phyloP scores from a whole-genome alignment of 2,329 filamentous ascomycete species.

The Hymenoscyphus albidus region DNA sequence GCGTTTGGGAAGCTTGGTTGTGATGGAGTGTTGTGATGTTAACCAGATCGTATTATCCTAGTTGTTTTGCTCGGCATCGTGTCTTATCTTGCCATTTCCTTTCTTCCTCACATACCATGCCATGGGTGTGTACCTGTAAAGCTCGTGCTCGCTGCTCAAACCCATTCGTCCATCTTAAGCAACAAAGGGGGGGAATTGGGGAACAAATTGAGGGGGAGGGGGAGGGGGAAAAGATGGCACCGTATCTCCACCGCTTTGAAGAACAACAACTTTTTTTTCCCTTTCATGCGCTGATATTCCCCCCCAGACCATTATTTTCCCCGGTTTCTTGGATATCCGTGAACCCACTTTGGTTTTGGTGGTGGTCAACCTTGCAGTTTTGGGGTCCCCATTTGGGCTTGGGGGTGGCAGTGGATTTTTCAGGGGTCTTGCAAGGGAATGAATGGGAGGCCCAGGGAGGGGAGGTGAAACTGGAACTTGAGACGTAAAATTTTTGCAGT shows the following conservation, averaged over 20 bases:
- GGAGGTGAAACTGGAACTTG: neutral
- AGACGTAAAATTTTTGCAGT: neutral
- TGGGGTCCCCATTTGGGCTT: neutral
- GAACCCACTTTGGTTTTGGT: constrained; percentile 10
- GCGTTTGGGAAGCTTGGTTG: no score
- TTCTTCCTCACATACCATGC: neutral
- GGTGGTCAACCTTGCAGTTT: neutral
- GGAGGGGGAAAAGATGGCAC: neutral
- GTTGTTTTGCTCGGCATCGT: no score
- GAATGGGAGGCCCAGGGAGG: neutral
- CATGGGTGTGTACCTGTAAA: neutral
- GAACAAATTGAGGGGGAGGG: neutral
- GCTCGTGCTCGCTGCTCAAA: neutral
- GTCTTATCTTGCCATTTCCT: no score
- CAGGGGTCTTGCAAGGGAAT: neutral
- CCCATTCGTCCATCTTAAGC: no score
- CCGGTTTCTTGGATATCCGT: constrained; percentile 7
- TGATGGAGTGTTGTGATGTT: no score
- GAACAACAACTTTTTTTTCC: neutral
- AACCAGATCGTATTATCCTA: no score
- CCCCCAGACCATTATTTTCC: neutral
- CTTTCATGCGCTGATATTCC: neutral
- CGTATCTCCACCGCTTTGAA: constrained; percentile 5
- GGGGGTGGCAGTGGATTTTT: neutral
- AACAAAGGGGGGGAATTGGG: no score